Evolutionary conservation across 1,284 basidiomycete species (phyloP), one percentile per base, ranked within the genome.

Genomic region (Malassezia dermatis): DNA sequence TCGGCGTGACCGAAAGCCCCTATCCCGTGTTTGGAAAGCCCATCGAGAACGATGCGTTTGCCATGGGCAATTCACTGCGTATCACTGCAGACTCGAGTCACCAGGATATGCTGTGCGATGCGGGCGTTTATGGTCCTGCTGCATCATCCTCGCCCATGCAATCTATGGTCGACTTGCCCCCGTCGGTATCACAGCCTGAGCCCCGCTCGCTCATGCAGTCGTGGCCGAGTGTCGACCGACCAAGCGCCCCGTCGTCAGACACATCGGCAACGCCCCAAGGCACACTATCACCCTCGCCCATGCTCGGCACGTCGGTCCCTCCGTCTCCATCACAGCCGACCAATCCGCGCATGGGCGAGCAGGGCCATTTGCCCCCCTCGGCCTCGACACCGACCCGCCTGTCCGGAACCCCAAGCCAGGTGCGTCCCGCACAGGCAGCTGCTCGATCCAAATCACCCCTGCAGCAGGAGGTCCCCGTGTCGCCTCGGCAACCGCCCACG

Each of bases 1-100:
- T 57, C 3, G 55, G 55, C 19, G 26, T 51, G 11, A n/a, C 19
- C 8, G 55, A 57, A 10, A 57, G 48, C 28, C 55, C 49, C 15
- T 57, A 57, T 24, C 55, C 55, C 15, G 10, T 21, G 7, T 39
- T 48, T 39, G 24, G 26, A 17, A 28, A 17, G 15, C 30, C 27
- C 15, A 27, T 26, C 23, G 46, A 48, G 21, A 27, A 6, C 23
- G 46, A 48, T 8, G 13, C 46, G 13, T 32, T 48, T 17, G n/a
- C 31, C 8, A 28, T 15, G 46, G 46, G 46, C 21, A 48, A 48
- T 15, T 28, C 32, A 8, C 34, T 39, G 21, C 46, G 46, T n/a
- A 34, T n/a, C 17, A 34, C 34, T 15, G 10, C 34, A 6, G 13
- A 15, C 11, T 8, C 34, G 31, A 48, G 23, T 17, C 37, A 39